Evolutionary conservation across 1,284 basidiomycete genomes (phyloP), one percentile per base, ranked within the genome.

Genomic region (Papiliotrema fonsecae): DNA sequence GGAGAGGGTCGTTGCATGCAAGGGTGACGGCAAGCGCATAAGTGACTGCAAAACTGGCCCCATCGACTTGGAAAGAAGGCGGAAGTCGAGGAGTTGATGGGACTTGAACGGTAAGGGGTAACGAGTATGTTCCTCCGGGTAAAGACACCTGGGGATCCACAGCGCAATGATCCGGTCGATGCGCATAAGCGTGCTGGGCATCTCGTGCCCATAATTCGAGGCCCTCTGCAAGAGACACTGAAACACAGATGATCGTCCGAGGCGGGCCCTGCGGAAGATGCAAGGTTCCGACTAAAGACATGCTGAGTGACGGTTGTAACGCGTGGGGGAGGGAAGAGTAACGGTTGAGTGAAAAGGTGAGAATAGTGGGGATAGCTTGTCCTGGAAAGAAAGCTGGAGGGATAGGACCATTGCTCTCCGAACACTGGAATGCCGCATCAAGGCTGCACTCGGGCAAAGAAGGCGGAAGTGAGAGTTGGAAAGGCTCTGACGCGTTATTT

Each of bases 81-180:
- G 67, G 66, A 13, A 69, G 52, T 9, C 63, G 51, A 6, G 66
- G 65, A 16, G 61, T 61, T 10, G 61, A 58, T 1, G 67, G 69
- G 10, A 71, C 60, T 50, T 69, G 64, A 4, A 68, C 67, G 16
- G 62, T 65, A 6, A 71, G 53, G 1, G 67, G 69, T 2, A 71
- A 57, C 19, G 61, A 63, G 54, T 67, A 70, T 22, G 55, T 63
- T 14, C 67, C 67, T 13, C 64, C 65, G 2, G 67, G 67, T 36
- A 70, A 44, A 38, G 60, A 57, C 16, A 42, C 26, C 3, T 35
- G 27, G 5, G 63, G 59, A 45, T 69, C 58, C 18, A 61, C 48
- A 11, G 50, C 47, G 47, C 52, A 45, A 44, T 60, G 52, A 31
- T 46, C 32, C 45, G 52, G 47, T 24, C 51, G 51, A 11, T 26